phyloP scores from a whole-genome alignment of 441 rosid genomes.

The Euphorbia schlechtendalii region DNA sequence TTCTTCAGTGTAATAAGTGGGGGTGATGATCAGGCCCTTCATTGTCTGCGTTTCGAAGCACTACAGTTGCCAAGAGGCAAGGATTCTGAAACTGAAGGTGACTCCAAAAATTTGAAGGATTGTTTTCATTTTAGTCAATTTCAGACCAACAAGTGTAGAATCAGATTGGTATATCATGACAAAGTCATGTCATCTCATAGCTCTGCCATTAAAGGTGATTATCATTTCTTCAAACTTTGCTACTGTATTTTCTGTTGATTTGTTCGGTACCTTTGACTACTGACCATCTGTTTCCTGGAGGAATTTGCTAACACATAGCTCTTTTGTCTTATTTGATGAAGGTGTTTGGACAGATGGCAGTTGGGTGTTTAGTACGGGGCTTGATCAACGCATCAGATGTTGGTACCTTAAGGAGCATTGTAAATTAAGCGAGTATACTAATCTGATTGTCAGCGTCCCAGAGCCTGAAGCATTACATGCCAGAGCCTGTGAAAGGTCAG shows the following conservation, averaged over 20 bases:
- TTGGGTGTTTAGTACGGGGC: constrained; percentile 93
- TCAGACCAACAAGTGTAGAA: constrained; percentile 29
- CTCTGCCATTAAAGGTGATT: constrained; percentile 86
- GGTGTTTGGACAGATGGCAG: constrained; percentile 78
- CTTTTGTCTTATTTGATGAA: constrained; percentile 25
- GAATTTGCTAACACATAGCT: background rate
- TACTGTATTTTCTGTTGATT: background rate
- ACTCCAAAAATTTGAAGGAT: constrained; percentile 21
- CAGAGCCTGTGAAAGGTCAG: constrained; percentile 63
- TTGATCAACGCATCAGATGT: constrained; percentile 93
- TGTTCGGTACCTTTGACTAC: background rate
- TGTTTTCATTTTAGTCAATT: constrained; percentile 19
- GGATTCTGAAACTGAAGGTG: constrained; percentile 21
- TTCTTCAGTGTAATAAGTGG: constrained; percentile 59
- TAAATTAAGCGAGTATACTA: constrained; percentile 46
- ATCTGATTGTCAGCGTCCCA: constrained; percentile 63
- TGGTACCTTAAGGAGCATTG: constrained; percentile 51
- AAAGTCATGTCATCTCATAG: constrained; percentile 66
- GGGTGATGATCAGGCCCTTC: constrained; percentile 95
- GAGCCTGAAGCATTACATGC: constrained; percentile 92
- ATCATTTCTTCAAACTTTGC: background rate
- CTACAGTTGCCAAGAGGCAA: constrained; percentile 14
- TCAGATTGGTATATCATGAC: constrained; percentile 40
- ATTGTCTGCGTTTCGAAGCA: constrained; percentile 43
- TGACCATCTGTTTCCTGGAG: background rate